Evolutionary conservation across 2,329 filamentous ascomycete genomes (phyloP), one percentile per base, ranked within the genome.

Genomic region (Fusarium falciforme): DNA sequence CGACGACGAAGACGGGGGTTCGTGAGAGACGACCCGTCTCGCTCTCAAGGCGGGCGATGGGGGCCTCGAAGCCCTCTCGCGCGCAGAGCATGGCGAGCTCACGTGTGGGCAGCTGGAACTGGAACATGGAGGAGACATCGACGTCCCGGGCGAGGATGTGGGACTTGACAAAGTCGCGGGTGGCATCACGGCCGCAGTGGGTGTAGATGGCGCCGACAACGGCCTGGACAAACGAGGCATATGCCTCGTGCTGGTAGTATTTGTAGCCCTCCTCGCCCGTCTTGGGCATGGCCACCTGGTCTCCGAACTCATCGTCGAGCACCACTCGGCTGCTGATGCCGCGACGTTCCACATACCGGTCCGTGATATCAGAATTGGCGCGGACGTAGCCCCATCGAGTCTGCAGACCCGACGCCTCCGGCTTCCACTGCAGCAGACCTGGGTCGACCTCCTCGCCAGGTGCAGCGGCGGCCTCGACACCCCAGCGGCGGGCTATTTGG

Each of bases 391-490:
- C 88, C 86, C 85, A 89, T 72, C 79, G 86, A 71, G 80, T 86
- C 81, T 85, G 82, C 59, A 84, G 80, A 25, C 86, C 79, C 22
- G 87, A 80, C 7, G 85, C 77, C 62, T 88, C 83, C 80, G 84
- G 84, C 84, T 85, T 85, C 87, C 95, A 97, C 81, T 98, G 96
- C 70, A 99, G 87, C 63, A 97, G 87, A 7, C 96, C 96, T 0
- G 95, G 92, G 81, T 99, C 96, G 65, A 98, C 95, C 84, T 98
- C 96, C 68, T 90, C 90, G 60, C 96, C 96, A 1, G 96, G 96
- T 22, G 91, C 92, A 12, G 93, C 94, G n/a, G 94, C 96, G 49
- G 88, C 85, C 82, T 98, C 96, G 17, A 98, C 91, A 84, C 96
- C 96, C 96, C 96, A 99, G 84, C 96, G 93, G 71, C 89, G 87